Evolutionary conservation across 1,284 basidiomycete species (phyloP).

Genomic region (Cutaneotrichosporon sp.): DNA sequence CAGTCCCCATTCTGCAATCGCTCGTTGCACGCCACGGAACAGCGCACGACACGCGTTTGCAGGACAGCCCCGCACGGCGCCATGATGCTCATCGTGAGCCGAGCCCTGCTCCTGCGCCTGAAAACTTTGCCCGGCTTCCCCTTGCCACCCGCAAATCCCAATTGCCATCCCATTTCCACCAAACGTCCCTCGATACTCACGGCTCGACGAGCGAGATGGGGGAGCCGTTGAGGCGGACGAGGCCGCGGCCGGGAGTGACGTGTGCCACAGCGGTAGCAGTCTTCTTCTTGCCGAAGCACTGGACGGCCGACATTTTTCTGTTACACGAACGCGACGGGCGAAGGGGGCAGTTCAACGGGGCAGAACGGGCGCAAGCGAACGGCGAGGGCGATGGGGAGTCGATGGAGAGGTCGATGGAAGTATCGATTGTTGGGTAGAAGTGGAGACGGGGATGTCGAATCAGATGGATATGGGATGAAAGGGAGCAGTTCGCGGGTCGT

Average conservation of each 20-base stretch:
- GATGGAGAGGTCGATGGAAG: not conserved
- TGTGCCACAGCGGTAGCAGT: constrained; percentile 95
- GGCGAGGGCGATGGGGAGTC: not conserved
- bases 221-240: constrained; percentile 95
- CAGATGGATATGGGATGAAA: not conserved
- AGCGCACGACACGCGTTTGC: too few species aligned
- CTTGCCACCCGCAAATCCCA: not conserved
- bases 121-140: too few species aligned
- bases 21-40: too few species aligned
- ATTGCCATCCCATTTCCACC: not conserved
- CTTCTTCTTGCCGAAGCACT: constrained; percentile 99
- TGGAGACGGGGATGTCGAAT: too few species aligned
- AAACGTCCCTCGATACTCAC: constrained; percentile 32
- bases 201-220: constrained; percentile 93
- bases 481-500: too few species aligned
- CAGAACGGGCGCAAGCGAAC: too few species aligned
- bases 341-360: too few species aligned
- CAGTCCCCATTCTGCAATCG: too few species aligned
- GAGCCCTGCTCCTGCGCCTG: too few species aligned
- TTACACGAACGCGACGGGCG: constrained; percentile 4
- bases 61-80: too few species aligned
- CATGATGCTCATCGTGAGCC: too few species aligned
- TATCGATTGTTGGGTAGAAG: not conserved
- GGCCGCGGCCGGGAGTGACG: constrained; percentile 93
- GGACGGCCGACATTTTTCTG: constrained; percentile 61